Evolutionary conservation across 768 basidiomycete genomes (phyloP), one percentile per base, ranked within the genome.

Genomic region (Boletus vinaceobasis): DNA sequence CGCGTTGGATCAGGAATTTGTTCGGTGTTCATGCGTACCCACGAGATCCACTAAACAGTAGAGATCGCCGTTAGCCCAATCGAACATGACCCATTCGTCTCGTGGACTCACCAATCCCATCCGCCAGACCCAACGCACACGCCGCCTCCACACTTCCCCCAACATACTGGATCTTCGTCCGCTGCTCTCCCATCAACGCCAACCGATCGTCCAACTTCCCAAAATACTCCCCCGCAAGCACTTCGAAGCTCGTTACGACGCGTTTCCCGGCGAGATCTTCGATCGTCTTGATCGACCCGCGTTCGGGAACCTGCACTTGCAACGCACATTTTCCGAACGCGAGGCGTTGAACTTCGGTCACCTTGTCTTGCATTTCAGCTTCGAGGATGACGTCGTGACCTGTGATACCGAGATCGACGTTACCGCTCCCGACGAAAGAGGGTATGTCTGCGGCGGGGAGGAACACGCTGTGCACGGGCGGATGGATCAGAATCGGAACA

Each of bases 131-230:
- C 13, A 99, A 77, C 2, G 97, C 84, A 75, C 97, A 99, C 36
- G 97, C 97, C 8, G 96, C 97, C 72, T 99, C 97, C 1, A 99
- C 97, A 65, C 93, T 96, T 2, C 97, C 97, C 2, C 97, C 95
- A 2, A 99, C 87, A 68, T 98, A 98, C 69, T 95, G 91, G 31
- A 99, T 91, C 68, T 80, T 83, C 0, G 97, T 98, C 60, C 74
- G 76, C 37, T 80, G 66, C 10, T 80, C 82, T 0, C 73, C 86
- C 11, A 72, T 62, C n/a, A 87, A 72, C 14, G 76, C 71, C 27
- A 83, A 59, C 43, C 72, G 73, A 14, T 76, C 73, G 60, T 94
- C 93, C 0, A 93, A 50, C 43, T 76, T 69, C 11, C 71, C 75
- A 65, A 99, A 99, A 67, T 92, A 92, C 49, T 85, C 75, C 14